These are phyloP conservation scores for Zasmidium angulare DNA, from an alignment of 2,329 filamentous ascomycete species.

Conservation along the genomic window DNA sequence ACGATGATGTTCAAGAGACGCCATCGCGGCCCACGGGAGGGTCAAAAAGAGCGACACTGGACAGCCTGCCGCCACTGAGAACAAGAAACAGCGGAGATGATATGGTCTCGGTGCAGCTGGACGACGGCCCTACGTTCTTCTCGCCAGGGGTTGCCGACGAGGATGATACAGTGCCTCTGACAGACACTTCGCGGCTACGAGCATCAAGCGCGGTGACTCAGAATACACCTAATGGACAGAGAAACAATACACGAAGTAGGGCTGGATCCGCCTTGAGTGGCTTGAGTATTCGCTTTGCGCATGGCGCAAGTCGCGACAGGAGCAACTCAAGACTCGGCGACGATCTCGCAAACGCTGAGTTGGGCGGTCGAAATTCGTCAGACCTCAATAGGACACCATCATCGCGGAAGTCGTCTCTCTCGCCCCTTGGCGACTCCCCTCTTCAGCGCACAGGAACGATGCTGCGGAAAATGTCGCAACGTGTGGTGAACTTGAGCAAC, in stretches of 20 bases:
- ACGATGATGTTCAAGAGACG: conserved; percentile 22
- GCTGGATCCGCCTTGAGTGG: conserved; percentile 31
- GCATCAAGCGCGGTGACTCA: conserved; percentile 54
- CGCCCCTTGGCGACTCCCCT: conserved; percentile 47
- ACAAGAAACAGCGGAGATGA: conserved; percentile 29
- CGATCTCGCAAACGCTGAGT: conserved; percentile 61
- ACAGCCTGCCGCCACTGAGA: conserved; percentile 31
- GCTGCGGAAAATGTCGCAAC: conserved; percentile 79
- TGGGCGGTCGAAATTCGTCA: conserved; percentile 44
- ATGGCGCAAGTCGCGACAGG: conserved; percentile 38
- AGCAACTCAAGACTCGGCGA: conserved; percentile 56
- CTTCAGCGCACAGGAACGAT: conserved; percentile 52
- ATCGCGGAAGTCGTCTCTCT: conserved; percentile 48
- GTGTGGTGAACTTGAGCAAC: conserved; percentile 95
- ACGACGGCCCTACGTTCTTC: conserved; percentile 56
- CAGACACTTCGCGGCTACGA: conserved; percentile 55
- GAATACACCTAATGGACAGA: conserved; percentile 42
- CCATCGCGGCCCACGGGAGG: conserved; percentile 11
- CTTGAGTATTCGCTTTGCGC: conserved; percentile 55
- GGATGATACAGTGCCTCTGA: conserved; percentile 61
- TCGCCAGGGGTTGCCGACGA: conserved; percentile 46
- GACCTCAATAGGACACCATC: conserved; percentile 56
- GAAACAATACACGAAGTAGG: conserved; percentile 44
- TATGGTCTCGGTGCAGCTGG: conserved; percentile 48
- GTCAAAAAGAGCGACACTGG: conserved; percentile 19